Evolutionary conservation across 495 filamentous ascomycete species (phyloP).

Genomic region (Annulohypoxylon moriforme): DNA sequence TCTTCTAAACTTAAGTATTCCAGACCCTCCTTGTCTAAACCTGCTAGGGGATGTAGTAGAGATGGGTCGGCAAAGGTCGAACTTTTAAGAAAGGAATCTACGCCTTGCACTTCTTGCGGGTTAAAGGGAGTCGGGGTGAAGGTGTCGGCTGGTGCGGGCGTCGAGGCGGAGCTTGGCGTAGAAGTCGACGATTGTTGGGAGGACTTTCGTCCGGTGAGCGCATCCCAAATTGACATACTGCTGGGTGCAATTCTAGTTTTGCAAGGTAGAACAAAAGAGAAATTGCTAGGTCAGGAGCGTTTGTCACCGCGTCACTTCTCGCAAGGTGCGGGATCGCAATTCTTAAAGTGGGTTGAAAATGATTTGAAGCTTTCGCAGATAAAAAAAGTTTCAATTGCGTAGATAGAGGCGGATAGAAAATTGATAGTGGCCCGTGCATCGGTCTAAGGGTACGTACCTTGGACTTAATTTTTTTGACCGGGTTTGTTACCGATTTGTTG

Average conservation of each 20-base stretch:
- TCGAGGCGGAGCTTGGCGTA: slow-evolving; percentile 41
- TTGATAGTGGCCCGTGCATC: slow-evolving; percentile 25
- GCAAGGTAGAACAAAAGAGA: slow-evolving; percentile 2
- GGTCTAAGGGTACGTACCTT: background rate
- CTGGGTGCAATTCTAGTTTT: slow-evolving; percentile 4
- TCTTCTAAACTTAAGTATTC: slow-evolving; percentile 96
- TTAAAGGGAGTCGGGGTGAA: slow-evolving; percentile 72
- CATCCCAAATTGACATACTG: slow-evolving; percentile 86
- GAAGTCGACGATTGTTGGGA: slow-evolving; percentile 49
- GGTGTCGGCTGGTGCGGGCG: slow-evolving; percentile 55
- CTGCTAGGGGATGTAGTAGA: slow-evolving; percentile 90
- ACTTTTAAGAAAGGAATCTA: slow-evolving; percentile 80
- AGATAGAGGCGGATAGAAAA: slow-evolving; percentile 11
- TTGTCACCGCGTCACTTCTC: slow-evolving; percentile 18
- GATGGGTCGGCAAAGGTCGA: slow-evolving; percentile 83
- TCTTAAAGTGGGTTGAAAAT: slow-evolving; percentile 20
- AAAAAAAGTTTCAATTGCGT: slow-evolving; percentile 31
- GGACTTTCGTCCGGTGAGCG: slow-evolving; percentile 84
- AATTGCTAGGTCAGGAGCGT: slow-evolving; percentile 6
- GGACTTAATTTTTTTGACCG: slow-evolving; percentile 9
- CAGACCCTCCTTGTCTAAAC: slow-evolving; percentile 88
- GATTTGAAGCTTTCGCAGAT: slow-evolving; percentile 28
- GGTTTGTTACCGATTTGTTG: background rate
- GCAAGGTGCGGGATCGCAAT: slow-evolving; percentile 28
- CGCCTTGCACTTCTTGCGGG: slow-evolving; percentile 76